Base-by-base conservation (phyloP, 1,139 yeast genomes). In the Suhomyces ambrosiae region DNA sequence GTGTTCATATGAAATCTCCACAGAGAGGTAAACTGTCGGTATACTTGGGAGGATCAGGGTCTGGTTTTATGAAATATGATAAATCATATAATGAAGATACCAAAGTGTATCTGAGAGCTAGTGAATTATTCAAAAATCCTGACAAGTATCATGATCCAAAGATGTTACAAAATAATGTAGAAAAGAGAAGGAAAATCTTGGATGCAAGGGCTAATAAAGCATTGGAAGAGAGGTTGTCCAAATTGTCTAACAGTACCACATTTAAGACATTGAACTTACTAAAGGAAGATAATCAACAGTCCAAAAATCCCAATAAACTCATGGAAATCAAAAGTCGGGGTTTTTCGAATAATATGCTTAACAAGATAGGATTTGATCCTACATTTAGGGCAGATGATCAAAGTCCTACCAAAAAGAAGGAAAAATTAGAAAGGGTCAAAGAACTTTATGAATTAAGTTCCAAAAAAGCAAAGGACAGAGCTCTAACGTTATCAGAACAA, bases 341-440 rank as follows among this genome's bases (percentile, higher is more conserved):
- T 4, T 63, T 71, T 39, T 60, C 69, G 11, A 56, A 61, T 33
- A 61, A 65, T 5, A 58, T 71, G 40, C 52, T 76, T 16, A 60
- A 62, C 15, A 59, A 62, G 22, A 58, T 76, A 25, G 82, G 83
- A 2, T 76, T 71, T 50, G 81, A 77, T 52, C 82, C 82, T 2
- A 72, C 79, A 11, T 28, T 34, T 10, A 26, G 22, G 9, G 31
- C 23, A 7, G 42, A 30, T 4, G 38, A 35, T 7, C 30, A 18
- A 24, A 49, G 50, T 28, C 51, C 53, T 4, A 36, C 46, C 2
- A 41, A 43, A 17, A 46, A 46, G 26, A 42, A 47, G 26, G 44
- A 40, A 7, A 49, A 49, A 24, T 24, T 45, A 44, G 31, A 46
- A 43, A 21, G 54, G 32, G 46, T 44, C 38, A 23, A 54, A 27